Base-by-base conservation (phyloP, 1,139 yeast species). In the Pichia sp. region DNA sequence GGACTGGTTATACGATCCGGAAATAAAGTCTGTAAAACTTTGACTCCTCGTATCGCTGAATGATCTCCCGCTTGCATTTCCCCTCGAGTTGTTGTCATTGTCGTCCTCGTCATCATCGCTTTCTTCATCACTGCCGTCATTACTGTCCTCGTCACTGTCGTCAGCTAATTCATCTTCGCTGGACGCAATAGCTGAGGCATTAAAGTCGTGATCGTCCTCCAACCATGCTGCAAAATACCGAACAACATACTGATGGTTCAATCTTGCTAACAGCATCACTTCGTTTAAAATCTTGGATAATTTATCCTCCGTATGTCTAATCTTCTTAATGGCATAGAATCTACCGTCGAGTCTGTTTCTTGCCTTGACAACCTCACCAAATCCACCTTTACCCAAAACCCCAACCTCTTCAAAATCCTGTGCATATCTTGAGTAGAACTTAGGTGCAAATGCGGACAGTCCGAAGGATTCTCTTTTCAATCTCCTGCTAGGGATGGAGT, bases 221-320 rank as follows among this genome's bases (percentile, higher is more conserved):
- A 91, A 74, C 99, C 98, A 93, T 0, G 97, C 94, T 3, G 96
- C 94, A 60, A 85, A 91, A 56, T 93, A 93, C 38, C 98, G 64
- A 2, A 93, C 98, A 32, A 93, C 96, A 56, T 86, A 87, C 54
- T 87, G 96, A 56, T 93, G 97, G 50, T 88, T 91, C 35, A 93
- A 66, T 44, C 98, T 68, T 0, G 97, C 95, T 48, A 93, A 69
- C 6, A 94, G 72, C 70, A 88, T 76, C 1, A 93, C 98, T 53
- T 93, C 98, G 45, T 86, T 85, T 37, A 93, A 63, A 38, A 91
- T 79, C 4, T 83, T 74, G 22, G 94, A 81, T 29, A 91, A 63
- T 45, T 85, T 82, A 45, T 81, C 78, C 23, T 84, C 81, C 4
- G 83, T 74, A 47, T 91, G 96, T 45, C 82, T 77, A 37, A 93